A percentile compares a stretch with the other conserved stretches of the same genome.
phyloP scores from a whole-genome alignment of 345 rosid species.

The Viola odorata region DNA sequence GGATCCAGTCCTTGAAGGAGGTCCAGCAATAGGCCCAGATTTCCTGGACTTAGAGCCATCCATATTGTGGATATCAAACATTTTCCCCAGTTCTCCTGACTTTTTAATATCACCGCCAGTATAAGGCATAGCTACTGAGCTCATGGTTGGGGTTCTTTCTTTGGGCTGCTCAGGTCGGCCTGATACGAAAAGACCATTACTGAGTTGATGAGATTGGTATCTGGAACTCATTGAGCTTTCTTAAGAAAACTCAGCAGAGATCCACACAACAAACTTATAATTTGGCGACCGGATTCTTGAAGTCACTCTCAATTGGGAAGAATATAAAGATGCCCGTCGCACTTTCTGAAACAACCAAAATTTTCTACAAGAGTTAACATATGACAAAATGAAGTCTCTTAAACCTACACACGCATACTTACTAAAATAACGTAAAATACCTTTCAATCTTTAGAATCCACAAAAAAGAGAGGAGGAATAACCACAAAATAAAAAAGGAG shows the following conservation, averaged over 20 bases:
- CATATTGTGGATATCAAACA: constrained; percentile 14
- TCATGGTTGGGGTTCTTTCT: constrained; percentile 22
- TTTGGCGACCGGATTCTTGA: neutral
- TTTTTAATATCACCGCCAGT: constrained; percentile 24
- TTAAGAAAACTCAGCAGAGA: neutral
- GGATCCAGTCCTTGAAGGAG: constrained; percentile 21
- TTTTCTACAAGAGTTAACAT: no score
- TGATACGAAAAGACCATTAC: constrained; percentile 19
- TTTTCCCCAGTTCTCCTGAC: constrained; percentile 22
- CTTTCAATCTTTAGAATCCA: no score
- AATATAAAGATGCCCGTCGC: no score
- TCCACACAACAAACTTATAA: neutral
- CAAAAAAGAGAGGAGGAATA: no score
- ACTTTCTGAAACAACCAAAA: no score
- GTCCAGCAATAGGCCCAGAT: constrained; percentile 19
- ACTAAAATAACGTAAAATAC: no score
- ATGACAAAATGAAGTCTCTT: no score
- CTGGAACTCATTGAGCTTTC: constrained; percentile 19
- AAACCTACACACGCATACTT: no score
- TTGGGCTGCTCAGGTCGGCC: constrained; percentile 24
- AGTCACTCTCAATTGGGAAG: neutral
- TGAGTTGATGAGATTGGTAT: constrained; percentile 22
- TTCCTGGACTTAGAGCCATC: constrained; percentile 22
- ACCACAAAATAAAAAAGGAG: no score
- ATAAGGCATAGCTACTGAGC: constrained; percentile 22